Base-by-base conservation (phyloP, 805 yeast species). In the Clavispora asparagi region DNA sequence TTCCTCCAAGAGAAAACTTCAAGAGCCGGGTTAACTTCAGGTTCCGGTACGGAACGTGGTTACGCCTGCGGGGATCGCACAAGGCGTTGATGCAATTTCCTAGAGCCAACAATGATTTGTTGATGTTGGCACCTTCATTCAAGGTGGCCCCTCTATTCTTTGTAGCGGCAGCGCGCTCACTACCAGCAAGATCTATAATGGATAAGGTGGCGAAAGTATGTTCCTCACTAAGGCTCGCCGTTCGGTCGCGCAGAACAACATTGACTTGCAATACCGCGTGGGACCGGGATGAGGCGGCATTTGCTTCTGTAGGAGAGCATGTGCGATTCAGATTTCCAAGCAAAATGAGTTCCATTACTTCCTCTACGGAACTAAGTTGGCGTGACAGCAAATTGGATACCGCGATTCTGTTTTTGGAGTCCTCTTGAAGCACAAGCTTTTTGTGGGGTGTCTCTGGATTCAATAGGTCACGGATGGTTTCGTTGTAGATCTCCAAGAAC, bases 11-110 rank as follows among this genome's bases (percentile, higher is more conserved):
- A 0, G 97, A 90, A 60, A 87, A 89, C 61, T 91, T 89, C 46
- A 92, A 74, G 42, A 92, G 70, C 53, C 98, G 69, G 0, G 98
- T 92, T 44, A 92, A 71, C 58, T 91, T 91, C 7, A 96, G 88
- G 62, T 92, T 95, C 55, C 98, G 69, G 63, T 87, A 92, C 0
- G 98, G 98, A 10, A 92, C 79, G 67, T 90, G 97, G 56, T 78
- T 74, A 48, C 79, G 67, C 42, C 78, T 70, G 46, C 83, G 74
- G 6, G 81, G 79, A 53, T 84, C 90, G 65, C 96, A 87, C 38
- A 91, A 70, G 1, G 97, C 96, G 63, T 89, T 90, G 51, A 92
- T 91, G 64, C 97, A 92, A 59, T 90, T 91, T 0, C 97, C 98
- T 40, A 92, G 72, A 0, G 98, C 96, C 41, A 92, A 66, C 39